Base-by-base conservation (phyloP, 2,329 filamentous ascomycete genomes). In the Fusarium sp. region DNA sequence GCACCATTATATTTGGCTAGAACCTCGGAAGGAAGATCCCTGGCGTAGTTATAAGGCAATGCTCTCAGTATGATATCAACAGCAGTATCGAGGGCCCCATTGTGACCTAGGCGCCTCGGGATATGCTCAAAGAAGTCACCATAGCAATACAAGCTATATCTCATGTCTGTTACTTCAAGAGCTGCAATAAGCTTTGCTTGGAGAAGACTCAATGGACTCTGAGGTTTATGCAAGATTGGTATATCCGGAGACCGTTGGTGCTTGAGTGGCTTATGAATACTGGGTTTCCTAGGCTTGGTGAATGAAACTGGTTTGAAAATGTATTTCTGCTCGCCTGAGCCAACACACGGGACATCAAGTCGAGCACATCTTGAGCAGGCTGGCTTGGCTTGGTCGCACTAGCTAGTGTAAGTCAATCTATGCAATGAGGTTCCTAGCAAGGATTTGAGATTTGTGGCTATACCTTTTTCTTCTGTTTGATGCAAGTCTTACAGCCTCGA, bases 381-480 rank as follows among this genome's bases (percentile, higher is more conserved):
- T 2, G 84, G 83, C 54, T 78, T 79, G 37, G 74, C 77, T 68
- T 84, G 80, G 62, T 87, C 84, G 62, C 85, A 87, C 85, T 86
- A 44, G 18, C 0, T 6, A 17, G 4, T n/a, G 4, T 30, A 12
- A 27, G 40, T 61, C 3, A 54, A 13, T 32, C 3, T 37, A 2
- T 17, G 2, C n/a, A n/a, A 5, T 1, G 37, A 3, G 11, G 3
- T 13, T 40, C 11, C 7, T n/a, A 7, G 8, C 2, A 26, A 14
- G 15, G 0, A 5, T 11, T 18, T n/a, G 17, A 11, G 12, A n/a
- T 7, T n/a, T 13, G 7, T 18, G 15, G 26, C 44, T 69, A 15
- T 75, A 85, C 85, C 82, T 86, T 87, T 77, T 87, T 87, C 81
- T 87, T 87, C 68, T 85, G 83, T 64, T 80, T 83, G 37, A 84